Percentiles rank a stretch among this genome's conserved stretches.
These are phyloP conservation scores for Macrophomina tecta DNA, from an alignment of 2,329 filamentous ascomycete genomes.

Conservation along the genomic window DNA sequence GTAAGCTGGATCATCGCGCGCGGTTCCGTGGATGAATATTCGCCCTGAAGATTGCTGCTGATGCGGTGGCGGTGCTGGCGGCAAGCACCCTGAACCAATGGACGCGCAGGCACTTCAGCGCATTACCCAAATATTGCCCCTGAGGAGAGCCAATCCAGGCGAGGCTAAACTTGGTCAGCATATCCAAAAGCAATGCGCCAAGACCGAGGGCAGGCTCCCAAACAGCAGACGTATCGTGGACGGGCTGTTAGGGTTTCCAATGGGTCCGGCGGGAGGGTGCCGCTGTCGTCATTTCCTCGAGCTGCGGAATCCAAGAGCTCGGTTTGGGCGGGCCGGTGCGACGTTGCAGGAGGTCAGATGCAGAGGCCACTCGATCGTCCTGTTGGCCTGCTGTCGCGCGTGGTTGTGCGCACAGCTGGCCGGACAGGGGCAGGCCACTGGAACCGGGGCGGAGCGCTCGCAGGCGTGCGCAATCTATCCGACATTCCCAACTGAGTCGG, in stretches of 20 bases:
- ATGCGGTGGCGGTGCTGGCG: not conserved
- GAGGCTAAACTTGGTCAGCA: not conserved
- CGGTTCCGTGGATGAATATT: not conserved
- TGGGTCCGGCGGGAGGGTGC: not conserved
- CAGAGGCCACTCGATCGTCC: not conserved
- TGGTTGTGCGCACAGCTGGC: not conserved
- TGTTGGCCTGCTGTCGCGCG: not conserved
- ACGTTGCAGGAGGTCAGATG: not conserved
- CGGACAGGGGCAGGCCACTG: not conserved
- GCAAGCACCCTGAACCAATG: not conserved
- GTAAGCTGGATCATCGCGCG: not conserved
- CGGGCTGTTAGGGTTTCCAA: slow-evolving; percentile 9
- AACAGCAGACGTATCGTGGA: slow-evolving; percentile 10
- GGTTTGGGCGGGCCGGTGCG: slow-evolving; percentile 3
- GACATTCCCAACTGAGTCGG: slow-evolving; percentile 1
- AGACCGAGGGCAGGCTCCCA: not conserved
- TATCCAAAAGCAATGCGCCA: slow-evolving; percentile 6
- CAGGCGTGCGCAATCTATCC: not conserved
- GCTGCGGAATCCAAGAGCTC: not conserved
- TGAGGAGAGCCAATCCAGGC: not conserved
- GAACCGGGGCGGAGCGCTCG: not conserved
- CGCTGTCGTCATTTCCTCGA: not conserved
- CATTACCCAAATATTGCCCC: slow-evolving; percentile 2
- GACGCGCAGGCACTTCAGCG: not conserved
- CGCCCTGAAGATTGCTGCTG: not conserved